phyloP scores from a whole-genome alignment of 2,329 filamentous ascomycete species.

The Neurospora sp. region DNA sequence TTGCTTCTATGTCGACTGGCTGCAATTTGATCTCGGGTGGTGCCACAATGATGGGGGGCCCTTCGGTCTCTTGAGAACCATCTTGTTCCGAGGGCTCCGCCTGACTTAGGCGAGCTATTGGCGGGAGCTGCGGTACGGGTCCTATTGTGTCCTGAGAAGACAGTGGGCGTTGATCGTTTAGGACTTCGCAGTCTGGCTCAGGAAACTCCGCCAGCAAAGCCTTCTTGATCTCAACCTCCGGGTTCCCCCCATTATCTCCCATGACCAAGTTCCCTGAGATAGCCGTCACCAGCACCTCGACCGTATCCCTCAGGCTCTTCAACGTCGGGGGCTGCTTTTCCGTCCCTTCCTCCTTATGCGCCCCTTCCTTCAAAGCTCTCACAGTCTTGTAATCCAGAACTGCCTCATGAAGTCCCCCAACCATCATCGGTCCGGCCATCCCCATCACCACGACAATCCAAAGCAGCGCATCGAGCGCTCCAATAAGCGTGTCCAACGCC shows the following conservation, averaged over 20 bases:
- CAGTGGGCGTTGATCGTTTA: neutral
- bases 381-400: neutral
- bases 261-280: neutral
- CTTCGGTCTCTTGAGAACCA: neutral
- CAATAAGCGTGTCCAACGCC: neutral
- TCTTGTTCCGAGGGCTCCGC: neutral
- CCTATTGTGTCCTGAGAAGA: neutral
- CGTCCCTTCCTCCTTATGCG: neutral
- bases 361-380: neutral
- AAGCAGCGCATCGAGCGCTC: neutral
- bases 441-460: neutral
- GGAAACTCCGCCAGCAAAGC: neutral
- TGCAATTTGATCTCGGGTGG: neutral
- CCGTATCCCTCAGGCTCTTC: neutral
- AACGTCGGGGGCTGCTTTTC: neutral
- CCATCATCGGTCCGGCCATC: neutral
- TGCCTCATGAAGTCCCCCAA: neutral
- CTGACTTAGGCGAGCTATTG: neutral
- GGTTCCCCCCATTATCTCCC: neutral
- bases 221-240: neutral
- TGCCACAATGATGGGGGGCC: neutral
- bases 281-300: neutral
- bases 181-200: neutral
- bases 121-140: neutral
- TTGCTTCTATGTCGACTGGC: neutral